Evolutionary conservation across 176 grass and related monocot genomes (phyloP), one percentile per base, ranked within the genome.

Genomic region (Carex kokanica): DNA sequence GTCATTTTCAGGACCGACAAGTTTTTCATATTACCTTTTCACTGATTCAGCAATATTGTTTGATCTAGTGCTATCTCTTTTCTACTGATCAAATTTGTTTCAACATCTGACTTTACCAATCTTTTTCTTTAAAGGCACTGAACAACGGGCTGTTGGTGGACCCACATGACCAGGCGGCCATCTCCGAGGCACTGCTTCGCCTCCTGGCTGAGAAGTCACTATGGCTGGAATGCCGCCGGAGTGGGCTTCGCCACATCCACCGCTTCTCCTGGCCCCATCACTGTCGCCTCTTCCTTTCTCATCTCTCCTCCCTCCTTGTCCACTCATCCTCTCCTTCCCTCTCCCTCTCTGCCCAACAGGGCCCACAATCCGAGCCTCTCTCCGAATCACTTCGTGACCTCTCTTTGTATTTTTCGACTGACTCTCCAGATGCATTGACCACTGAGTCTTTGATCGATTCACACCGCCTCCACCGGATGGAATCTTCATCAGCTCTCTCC

Each of bases 241-340:
- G 87, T 85, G 92, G 95, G 64, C 95, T 98, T 79, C 89, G 86
- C 59, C 94, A 98, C 90, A 98, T 98, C 81, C 95, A 93, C 74
- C 88, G 95, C 80, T 98, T 95, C 88, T 98, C 95, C 0, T 98
- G 95, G 95, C 92, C 95, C 20, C 92, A 98, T 89, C 95, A 98
- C 87, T 95, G 95, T 82, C 90, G 84, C 70, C 84, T 88, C 88
- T 98, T 94, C 89, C 92, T 98, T 86, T 93, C 95, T 67, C 92
- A 93, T 83, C 64, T 91, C 43, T 88, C 86, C 61, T 68, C 83
- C 32, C 81, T 77, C 82, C 74, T 87, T 70, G 82, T 85, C 59
- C 78, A 89, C n/a, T 85, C 94, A 54, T 13, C 87, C 57, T 21
- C 86, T 64, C 84, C 86, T 81, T 68, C 62, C 47, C 83, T 88